These are phyloP conservation scores for Neurospora cerealis DNA, from an alignment of 495 filamentous ascomycete species.

Conservation along the genomic window DNA sequence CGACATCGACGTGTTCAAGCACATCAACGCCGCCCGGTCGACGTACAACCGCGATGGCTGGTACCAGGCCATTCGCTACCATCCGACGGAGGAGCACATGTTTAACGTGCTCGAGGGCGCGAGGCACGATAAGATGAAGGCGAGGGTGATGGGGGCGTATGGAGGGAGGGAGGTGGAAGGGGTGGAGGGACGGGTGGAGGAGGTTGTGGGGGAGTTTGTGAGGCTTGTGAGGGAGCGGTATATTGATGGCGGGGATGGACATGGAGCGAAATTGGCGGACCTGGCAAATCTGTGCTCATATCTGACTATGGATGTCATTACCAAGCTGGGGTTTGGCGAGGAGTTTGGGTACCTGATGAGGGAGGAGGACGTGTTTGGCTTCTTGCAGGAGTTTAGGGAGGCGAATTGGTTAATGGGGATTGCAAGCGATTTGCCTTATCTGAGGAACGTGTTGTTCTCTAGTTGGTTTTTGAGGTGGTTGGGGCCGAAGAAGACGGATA, in stretches of 20 bases:
- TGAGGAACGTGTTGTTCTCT: slow-evolving; percentile 18
- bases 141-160: slow-evolving; percentile 26
- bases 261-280: not conserved
- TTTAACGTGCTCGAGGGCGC: slow-evolving; percentile 16
- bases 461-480: slow-evolving; percentile 39
- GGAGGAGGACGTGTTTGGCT: slow-evolving; percentile 40
- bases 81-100: slow-evolving; percentile 25
- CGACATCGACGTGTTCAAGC: slow-evolving; percentile 27
- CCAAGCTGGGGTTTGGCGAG: slow-evolving; percentile 38
- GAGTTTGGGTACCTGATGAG: slow-evolving; percentile 24
- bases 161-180: slow-evolving; percentile 26
- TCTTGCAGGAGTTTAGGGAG: slow-evolving; percentile 29
- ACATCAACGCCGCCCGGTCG: slow-evolving; percentile 19
- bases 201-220: not conserved
- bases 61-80: slow-evolving; percentile 21
- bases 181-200: not conserved
- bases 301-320: slow-evolving; percentile 39
- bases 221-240: not conserved
- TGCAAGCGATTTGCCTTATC: slow-evolving; percentile 19
- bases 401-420: slow-evolving; percentile 16
- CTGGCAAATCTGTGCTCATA: slow-evolving; percentile 14
- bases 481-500: slow-evolving; percentile 45
- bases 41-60: slow-evolving; percentile 18
- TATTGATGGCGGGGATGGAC: not conserved
- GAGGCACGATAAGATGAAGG: slow-evolving; percentile 16